These are phyloP conservation scores for Euphrasia confusa DNA, from an alignment of 257 asterid species.

Conservation along the genomic window DNA sequence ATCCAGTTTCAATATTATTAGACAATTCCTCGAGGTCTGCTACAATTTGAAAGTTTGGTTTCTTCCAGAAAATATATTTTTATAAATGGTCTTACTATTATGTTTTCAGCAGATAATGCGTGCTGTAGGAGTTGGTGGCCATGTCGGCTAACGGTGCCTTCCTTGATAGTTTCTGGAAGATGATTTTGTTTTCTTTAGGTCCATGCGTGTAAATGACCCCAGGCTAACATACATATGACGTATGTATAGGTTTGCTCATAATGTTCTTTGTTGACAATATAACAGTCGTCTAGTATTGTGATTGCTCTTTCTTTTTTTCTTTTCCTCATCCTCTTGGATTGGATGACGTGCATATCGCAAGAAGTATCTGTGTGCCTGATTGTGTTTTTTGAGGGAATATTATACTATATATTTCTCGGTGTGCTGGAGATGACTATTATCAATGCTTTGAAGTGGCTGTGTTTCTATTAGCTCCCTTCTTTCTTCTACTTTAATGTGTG, in stretches of 20 bases:
- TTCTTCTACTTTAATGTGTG: too few species aligned
- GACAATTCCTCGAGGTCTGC: too few species aligned
- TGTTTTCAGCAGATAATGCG: conserved; percentile 13
- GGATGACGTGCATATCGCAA: conserved; percentile 13
- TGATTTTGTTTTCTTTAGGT: conserved; percentile 1
- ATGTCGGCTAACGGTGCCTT: conserved; percentile 12
- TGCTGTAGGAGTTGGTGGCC: conserved; percentile 21
- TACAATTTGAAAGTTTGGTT: too few species aligned
- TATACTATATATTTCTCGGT: neutral
- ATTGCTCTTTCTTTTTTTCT: neutral
- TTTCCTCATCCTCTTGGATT: neutral
- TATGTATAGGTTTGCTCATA: conserved; percentile 21
- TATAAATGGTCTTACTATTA: neutral
- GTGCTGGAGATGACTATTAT: neutral
- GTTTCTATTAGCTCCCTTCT: too few species aligned
- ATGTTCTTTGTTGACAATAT: conserved; percentile 13
- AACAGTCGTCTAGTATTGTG: conserved; percentile 9
- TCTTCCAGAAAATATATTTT: too few species aligned
- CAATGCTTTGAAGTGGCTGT: too few species aligned
- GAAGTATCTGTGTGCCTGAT: neutral
- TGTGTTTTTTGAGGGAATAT: neutral
- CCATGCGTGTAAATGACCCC: conserved; percentile 24
- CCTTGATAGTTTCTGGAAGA: conserved; percentile 18
- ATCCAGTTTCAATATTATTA: too few species aligned
- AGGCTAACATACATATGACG: conserved; percentile 16